phyloP scores from a whole-genome alignment of 306 rosid species.

The Vigna mungo region DNA sequence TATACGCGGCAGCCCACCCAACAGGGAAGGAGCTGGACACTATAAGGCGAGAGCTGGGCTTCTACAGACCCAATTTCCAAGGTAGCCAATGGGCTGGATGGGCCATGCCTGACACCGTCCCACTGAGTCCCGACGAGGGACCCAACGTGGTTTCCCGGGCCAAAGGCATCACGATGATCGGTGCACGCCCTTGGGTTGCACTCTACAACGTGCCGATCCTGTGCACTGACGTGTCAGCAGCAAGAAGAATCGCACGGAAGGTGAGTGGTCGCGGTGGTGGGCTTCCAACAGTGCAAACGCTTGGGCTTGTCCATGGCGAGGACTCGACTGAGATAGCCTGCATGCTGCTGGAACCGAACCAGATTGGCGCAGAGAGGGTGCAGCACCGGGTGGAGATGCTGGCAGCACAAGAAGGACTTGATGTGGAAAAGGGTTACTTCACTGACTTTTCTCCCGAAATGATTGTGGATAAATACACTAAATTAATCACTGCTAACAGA shows the following conservation, averaged over 20 bases:
- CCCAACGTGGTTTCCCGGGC: constrained; percentile 55
- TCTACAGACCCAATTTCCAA: constrained; percentile 62
- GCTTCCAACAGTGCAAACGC: constrained; percentile 75
- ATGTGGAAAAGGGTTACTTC: constrained; percentile 82
- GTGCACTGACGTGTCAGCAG: constrained; percentile 57
- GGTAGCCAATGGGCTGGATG: constrained; percentile 94
- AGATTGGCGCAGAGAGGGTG: constrained; percentile 74
- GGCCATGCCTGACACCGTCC: constrained; percentile 65
- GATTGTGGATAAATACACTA: constrained; percentile 60
- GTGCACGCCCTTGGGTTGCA: constrained; percentile 78
- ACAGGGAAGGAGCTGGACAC: constrained; percentile 72
- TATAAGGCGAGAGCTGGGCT: constrained; percentile 79
- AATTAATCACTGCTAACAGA: constrained; percentile 52
- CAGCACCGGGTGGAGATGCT: constrained; percentile 73
- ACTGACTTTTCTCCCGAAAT: constrained; percentile 81
- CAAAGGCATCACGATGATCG: constrained; percentile 77
- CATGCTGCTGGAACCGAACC: constrained; percentile 82
- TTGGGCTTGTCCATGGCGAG: constrained; percentile 68
- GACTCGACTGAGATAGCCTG: constrained; percentile 77
- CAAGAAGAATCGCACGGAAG: constrained; percentile 70
- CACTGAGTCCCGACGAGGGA: constrained; percentile 73
- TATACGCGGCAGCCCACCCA: constrained; percentile 91
- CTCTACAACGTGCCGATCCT: constrained; percentile 73
- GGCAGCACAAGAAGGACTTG: constrained; percentile 76
- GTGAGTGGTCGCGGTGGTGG: constrained; percentile 95